These are phyloP conservation scores for Oryza brachyantha DNA, from an alignment of 176 grass and related monocot species.

Conservation along the genomic window DNA sequence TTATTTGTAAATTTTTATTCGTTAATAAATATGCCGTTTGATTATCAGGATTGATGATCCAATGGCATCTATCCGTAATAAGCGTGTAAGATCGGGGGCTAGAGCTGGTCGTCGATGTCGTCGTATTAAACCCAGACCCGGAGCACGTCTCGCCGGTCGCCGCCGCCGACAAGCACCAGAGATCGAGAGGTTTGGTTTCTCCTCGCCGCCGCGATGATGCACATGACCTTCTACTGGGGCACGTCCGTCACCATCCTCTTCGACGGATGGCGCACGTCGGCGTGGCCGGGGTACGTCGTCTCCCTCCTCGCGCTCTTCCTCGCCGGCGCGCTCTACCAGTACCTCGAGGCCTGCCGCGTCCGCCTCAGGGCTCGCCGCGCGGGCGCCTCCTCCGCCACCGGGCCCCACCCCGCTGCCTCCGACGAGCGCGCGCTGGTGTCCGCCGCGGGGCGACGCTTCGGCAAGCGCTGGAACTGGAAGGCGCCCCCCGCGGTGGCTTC, in stretches of 20 bases:
- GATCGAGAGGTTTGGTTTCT: background rate
- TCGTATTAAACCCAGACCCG: background rate
- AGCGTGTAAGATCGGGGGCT: background rate
- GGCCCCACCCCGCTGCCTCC: background rate
- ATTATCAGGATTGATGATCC: background rate
- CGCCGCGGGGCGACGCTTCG: background rate
- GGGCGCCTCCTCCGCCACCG: background rate
- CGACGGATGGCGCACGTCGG: conserved; percentile 39
- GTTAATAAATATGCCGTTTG: too few species aligned
- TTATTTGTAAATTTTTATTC: too few species aligned
- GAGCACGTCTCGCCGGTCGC: background rate
- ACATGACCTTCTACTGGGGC: conserved; percentile 76
- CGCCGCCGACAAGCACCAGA: background rate
- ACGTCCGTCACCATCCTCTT: conserved; percentile 51
- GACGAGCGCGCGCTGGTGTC: background rate
- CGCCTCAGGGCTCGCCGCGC: background rate
- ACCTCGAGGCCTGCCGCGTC: conserved; percentile 52
- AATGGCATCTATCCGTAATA: background rate
- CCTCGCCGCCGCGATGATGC: conserved; percentile 44
- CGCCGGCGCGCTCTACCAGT: conserved; percentile 50
- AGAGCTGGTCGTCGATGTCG: background rate
- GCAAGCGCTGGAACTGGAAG: background rate
- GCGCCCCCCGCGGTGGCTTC: background rate
- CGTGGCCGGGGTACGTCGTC: conserved; percentile 38
- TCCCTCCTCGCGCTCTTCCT: conserved; percentile 50